These are phyloP conservation scores for Starmerella lactis-condensi DNA, from an alignment of 805 yeast species.

Conservation along the genomic window DNA sequence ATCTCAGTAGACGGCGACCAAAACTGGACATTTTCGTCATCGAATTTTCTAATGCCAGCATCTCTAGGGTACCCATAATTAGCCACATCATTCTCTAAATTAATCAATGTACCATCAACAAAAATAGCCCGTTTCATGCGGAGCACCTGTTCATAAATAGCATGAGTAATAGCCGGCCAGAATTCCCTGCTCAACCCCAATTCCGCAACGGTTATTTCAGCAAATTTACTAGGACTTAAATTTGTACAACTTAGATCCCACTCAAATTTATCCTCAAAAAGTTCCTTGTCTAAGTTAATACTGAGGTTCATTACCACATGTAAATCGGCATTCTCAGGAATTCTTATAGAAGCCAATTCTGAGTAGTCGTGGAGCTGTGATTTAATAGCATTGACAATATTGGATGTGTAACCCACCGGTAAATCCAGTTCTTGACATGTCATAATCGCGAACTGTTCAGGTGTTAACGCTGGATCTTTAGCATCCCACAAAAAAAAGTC, in stretches of 20 bases:
- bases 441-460: slow-evolving; percentile 54
- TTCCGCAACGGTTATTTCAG: slow-evolving; percentile 63
- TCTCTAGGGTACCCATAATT: slow-evolving; percentile 29
- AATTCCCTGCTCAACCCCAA: slow-evolving; percentile 73
- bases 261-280: slow-evolving; percentile 82
- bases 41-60: slow-evolving; percentile 54
- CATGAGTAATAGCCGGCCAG: slow-evolving; percentile 71
- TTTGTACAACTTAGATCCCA: slow-evolving; percentile 50
- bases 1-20: slow-evolving; percentile 84
- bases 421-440: slow-evolving; percentile 73
- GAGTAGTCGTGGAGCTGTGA: slow-evolving; percentile 66
- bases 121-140: slow-evolving; percentile 59
- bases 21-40: slow-evolving; percentile 54
- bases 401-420: slow-evolving; percentile 39
- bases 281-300: slow-evolving; percentile 61
- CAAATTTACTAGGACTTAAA: slow-evolving; percentile 68
- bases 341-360: slow-evolving; percentile 41
- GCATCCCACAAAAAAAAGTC: slow-evolving; percentile 64
- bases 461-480: slow-evolving; percentile 45
- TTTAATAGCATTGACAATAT: slow-evolving; percentile 51
- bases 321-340: slow-evolving; percentile 46
- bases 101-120: slow-evolving; percentile 41
- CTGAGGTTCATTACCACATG: slow-evolving; percentile 69
- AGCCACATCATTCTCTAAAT: slow-evolving; percentile 39
- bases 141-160: slow-evolving; percentile 62